phyloP scores from a whole-genome alignment of 2,329 filamentous ascomycete genomes.

The Apiospora arundinis region DNA sequence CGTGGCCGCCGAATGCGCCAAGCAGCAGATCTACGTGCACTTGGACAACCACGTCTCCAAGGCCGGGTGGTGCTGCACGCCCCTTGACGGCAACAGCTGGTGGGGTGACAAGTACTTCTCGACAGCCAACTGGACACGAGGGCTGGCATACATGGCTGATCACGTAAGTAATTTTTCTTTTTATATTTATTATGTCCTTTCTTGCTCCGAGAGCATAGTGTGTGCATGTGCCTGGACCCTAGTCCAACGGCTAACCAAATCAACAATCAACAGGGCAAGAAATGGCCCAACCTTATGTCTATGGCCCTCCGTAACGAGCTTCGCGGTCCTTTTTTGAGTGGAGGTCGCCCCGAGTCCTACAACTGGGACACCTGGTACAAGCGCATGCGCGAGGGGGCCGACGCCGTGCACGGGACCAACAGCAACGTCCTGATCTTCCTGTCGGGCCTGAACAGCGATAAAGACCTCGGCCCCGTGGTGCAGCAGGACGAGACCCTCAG shows the following conservation, averaged over 20 bases:
- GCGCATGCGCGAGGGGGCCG: slow-evolving; percentile 54
- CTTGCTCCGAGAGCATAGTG: not conserved
- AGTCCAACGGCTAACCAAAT: not conserved
- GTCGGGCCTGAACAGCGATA: slow-evolving; percentile 63
- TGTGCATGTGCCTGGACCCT: too few relatives aligned
- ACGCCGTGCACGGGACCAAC: slow-evolving; percentile 59
- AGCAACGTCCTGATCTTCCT: slow-evolving; percentile 60
- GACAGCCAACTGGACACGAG: slow-evolving; percentile 64
- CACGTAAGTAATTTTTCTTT: slow-evolving; percentile 42
- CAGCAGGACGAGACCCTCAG: not conserved
- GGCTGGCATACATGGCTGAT: slow-evolving; percentile 63
- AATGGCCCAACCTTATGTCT: slow-evolving; percentile 55
- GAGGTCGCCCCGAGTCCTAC: slow-evolving; percentile 46
- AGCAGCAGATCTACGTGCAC: slow-evolving; percentile 63
- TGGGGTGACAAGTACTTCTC: slow-evolving; percentile 67
- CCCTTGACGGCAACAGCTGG: slow-evolving; percentile 63
- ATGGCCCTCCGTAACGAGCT: slow-evolving; percentile 61
- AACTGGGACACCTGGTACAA: slow-evolving; percentile 63
- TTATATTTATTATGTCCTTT: too few relatives aligned
- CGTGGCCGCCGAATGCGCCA: slow-evolving; percentile 62
- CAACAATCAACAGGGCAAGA: slow-evolving; percentile 43
- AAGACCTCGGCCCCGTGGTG: slow-evolving; percentile 56
- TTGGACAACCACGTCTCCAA: slow-evolving; percentile 67
- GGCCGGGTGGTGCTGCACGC: slow-evolving; percentile 63
- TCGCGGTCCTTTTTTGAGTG: slow-evolving; percentile 47